phyloP scores from a whole-genome alignment of 257 asterid genomes.

The Gentiana dahurica region DNA sequence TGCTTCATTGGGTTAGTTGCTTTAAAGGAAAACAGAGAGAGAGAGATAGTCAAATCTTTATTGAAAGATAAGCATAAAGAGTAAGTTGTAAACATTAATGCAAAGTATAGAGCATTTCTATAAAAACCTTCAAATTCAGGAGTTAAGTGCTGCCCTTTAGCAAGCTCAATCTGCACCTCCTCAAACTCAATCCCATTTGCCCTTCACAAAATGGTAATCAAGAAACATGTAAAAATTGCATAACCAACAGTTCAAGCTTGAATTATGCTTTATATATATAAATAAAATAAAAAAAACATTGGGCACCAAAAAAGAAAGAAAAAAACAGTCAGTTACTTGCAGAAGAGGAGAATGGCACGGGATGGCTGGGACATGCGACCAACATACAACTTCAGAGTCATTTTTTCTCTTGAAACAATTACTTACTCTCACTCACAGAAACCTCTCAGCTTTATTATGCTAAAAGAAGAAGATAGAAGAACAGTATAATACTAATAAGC shows the following conservation, averaged over 20 bases:
- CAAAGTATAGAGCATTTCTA: background rate
- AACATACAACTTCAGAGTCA: constrained; percentile 58
- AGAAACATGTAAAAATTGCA: background rate
- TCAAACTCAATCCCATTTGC: constrained; percentile 76
- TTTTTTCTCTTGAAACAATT: constrained; percentile 14
- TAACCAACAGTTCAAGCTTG: too few relatives aligned
- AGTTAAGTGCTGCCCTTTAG: constrained; percentile 48
- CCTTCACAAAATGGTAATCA: constrained; percentile 22
- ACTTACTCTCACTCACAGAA: background rate
- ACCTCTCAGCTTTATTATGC: background rate
- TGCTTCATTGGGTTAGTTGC: constrained; percentile 66
- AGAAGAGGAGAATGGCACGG: constrained; percentile 77
- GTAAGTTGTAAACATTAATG: too few relatives aligned
- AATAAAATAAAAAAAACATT: background rate
- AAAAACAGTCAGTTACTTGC: constrained; percentile 51
- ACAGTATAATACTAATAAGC: too few relatives aligned
- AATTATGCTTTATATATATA: too few relatives aligned
- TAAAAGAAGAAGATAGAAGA: too few relatives aligned
- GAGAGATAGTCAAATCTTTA: background rate
- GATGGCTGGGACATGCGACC: constrained; percentile 94
- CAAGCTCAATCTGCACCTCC: constrained; percentile 49
- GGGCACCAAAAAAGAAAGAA: background rate
- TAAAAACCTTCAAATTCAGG: constrained; percentile 53
- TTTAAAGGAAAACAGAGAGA: constrained; percentile 13
- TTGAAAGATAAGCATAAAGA: background rate